Evolutionary conservation across 345 rosid species (phyloP).

Genomic region (Arabidopsis thaliana): TAIR10.1 NC_003075.7:9877001-9877500

Average conservation of each 20-base stretch:
- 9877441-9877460: constrained; percentile 95
- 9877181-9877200: constrained; percentile 68
- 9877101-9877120: constrained; percentile 57
- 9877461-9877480: constrained; percentile 74
- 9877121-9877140: constrained; percentile 85
- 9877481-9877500: constrained; percentile 90
- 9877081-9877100: constrained; percentile 85
- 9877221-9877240: constrained; percentile 76
- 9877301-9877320: constrained; percentile 97
- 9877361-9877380: constrained; percentile 93
- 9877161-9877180: constrained; percentile 81
- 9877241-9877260: constrained; percentile 95
- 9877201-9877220: constrained; percentile 86
- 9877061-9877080: constrained; percentile 96
- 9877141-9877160: constrained; percentile 90
- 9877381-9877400: constrained; percentile 71
- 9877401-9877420: constrained; percentile 76
- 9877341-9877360: constrained; percentile 84
- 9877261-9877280: constrained; percentile 69
- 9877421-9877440: constrained; percentile 81
- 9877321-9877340: constrained; percentile 89
- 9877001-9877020: constrained; percentile 9
- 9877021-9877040: constrained; percentile 29
- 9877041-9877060: constrained; percentile 55
- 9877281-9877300: constrained; percentile 55